Evolutionary conservation across 192 early-diverging fungal species (phyloP).

Genomic region (Lunasporangiospora selenospora): DNA sequence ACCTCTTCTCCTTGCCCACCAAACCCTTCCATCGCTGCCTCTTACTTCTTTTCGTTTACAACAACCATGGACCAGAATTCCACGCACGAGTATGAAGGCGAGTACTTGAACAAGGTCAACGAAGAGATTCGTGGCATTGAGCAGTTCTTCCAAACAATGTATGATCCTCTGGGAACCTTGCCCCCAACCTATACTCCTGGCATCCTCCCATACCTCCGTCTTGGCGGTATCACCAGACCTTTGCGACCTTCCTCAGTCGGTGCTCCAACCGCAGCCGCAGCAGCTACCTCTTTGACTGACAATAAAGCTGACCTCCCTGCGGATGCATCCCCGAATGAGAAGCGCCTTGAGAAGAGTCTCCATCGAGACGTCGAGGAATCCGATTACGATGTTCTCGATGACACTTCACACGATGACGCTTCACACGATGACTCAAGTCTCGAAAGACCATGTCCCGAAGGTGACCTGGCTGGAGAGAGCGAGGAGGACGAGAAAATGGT

Average conservation of each 20-base stretch:
- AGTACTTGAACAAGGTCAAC: slow-evolving; percentile 19
- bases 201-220: background rate
- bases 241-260: background rate
- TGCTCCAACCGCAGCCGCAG: background rate
- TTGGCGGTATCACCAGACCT: background rate
- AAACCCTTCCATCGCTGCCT: no score
- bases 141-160: slow-evolving; percentile 12
- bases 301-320: background rate
- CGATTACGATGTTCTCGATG: no score
- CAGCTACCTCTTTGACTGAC: background rate
- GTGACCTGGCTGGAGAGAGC: no score
- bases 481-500: no score
- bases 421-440: no score
- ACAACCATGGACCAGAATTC: no score
- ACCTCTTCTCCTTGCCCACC: no score
- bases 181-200: background rate
- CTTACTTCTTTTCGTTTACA: no score
- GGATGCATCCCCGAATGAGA: background rate
- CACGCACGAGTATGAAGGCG: no score
- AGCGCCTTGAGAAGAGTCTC: background rate
- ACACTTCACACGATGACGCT: no score
- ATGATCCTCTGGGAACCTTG: background rate
- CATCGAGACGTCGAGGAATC: background rate
- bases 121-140: slow-evolving; percentile 18
- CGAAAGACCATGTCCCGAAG: no score